phyloP scores from a whole-genome alignment of 2,329 filamentous ascomycete genomes.

The Monosporascus sp. region DNA sequence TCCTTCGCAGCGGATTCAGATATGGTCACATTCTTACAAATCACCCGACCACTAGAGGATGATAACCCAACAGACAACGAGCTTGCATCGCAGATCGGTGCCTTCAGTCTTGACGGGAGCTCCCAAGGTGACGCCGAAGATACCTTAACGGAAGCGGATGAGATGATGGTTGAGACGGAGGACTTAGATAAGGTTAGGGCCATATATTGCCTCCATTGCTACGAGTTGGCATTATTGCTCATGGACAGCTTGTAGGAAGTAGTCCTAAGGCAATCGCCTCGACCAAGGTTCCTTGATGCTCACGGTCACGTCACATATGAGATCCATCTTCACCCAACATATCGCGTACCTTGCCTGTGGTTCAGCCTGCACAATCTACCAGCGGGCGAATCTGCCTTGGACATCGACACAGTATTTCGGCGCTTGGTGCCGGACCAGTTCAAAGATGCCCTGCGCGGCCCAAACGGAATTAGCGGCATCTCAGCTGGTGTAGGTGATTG shows the following conservation, averaged over 20 bases:
- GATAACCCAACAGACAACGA: slow-evolving; percentile 36
- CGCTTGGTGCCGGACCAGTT: slow-evolving; percentile 64
- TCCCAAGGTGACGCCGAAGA: slow-evolving; percentile 6
- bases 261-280: slow-evolving; percentile 27
- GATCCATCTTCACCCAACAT: slow-evolving; percentile 69
- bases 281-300: slow-evolving; percentile 28
- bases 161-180: slow-evolving; percentile 46
- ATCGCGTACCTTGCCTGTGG: slow-evolving; percentile 71
- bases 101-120: slow-evolving; percentile 37
- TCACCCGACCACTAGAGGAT: slow-evolving; percentile 47
- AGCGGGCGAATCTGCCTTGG: slow-evolving; percentile 49
- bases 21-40: slow-evolving; percentile 50
- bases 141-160: slow-evolving; percentile 30
- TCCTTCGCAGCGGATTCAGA: slow-evolving; percentile 36
- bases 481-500: slow-evolving; percentile 64
- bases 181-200: slow-evolving; percentile 44
- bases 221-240: background rate
- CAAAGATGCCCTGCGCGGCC: slow-evolving; percentile 53
- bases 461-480: slow-evolving; percentile 66
- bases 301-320: slow-evolving; percentile 61
- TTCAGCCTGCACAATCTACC: slow-evolving; percentile 61
- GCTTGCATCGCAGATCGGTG: slow-evolving; percentile 41
- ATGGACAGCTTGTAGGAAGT: slow-evolving; percentile 31
- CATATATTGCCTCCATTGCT: background rate
- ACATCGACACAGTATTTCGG: slow-evolving; percentile 65